Conservation (phyloP, 1,284 basidiomycete species). For the Waitea zeae region DNA sequence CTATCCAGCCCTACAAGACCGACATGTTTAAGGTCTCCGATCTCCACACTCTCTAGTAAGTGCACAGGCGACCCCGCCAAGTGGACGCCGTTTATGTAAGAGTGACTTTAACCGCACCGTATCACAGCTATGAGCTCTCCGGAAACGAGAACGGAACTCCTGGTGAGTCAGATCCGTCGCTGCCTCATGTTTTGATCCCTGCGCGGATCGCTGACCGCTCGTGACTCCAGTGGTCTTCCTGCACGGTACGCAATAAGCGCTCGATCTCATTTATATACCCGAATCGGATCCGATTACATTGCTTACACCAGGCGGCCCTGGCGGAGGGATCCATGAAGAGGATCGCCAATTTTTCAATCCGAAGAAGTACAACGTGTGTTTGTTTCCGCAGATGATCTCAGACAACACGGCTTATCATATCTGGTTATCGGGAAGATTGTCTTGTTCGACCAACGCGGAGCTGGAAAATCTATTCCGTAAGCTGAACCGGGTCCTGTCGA, state of each 20-base stretch:
- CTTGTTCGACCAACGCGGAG: conserved; percentile 72
- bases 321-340: conserved; percentile 43
- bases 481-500: background rate
- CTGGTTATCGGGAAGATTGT: conserved; percentile 35
- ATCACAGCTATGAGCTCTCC: conserved; percentile 56
- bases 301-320: too few species aligned
- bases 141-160: conserved; percentile 64
- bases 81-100: background rate
- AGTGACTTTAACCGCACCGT: too few species aligned
- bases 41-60: conserved; percentile 67
- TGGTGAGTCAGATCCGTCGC: conserved; percentile 23
- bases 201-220: too few species aligned
- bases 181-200: background rate
- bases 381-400: background rate
- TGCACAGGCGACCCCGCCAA: conserved; percentile 6
- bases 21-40: conserved; percentile 59
- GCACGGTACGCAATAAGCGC: too few species aligned
- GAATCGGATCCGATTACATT: too few species aligned
- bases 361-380: conserved; percentile 53
- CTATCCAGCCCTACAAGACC: conserved; percentile 43
- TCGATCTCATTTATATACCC: too few species aligned
- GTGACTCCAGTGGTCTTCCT: conserved; percentile 56
- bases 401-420: background rate
- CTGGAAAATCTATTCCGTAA: conserved; percentile 80
- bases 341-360: conserved; percentile 78